A percentile compares a stretch with the other conserved stretches of the same genome.
These are phyloP conservation scores for Pontederia paniculata DNA, from an alignment of 176 grass and related monocot species.

Conservation along the genomic window DNA sequence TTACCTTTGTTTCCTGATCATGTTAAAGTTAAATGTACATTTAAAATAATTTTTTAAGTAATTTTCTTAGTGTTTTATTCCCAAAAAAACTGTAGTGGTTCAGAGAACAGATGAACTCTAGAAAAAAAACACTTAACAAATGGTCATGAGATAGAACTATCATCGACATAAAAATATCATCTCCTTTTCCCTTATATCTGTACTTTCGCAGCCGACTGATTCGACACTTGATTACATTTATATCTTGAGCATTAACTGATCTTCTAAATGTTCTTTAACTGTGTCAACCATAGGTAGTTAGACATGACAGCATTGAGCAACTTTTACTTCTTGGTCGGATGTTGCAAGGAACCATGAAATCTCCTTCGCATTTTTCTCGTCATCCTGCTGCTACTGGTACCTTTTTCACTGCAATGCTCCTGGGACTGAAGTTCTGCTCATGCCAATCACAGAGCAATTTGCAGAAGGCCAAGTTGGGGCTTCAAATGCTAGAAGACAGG, in stretches of 20 bases:
- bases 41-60: no score
- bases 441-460: conserved; percentile 83
- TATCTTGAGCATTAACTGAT: not conserved
- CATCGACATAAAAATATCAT: no score
- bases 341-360: conserved; percentile 98
- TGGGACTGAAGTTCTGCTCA: conserved; percentile 87
- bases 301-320: conserved; percentile 94
- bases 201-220: no score
- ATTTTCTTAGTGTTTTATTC: conserved; percentile 6
- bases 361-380: conserved; percentile 70
- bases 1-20: no score
- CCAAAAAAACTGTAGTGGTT: no score
- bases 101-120: no score
- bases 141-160: no score
- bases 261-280: conserved; percentile 8
- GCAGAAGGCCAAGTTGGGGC: conserved; percentile 72
- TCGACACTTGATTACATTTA: not conserved
- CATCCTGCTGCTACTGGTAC: conserved; percentile 90
- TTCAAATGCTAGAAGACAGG: conserved; percentile 91
- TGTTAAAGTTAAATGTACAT: no score
- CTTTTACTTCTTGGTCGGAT: conserved; percentile 86
- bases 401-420: conserved; percentile 92
- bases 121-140: no score
- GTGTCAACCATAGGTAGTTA: conserved; percentile 54
- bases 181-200: no score